Percentiles rank a stretch among this genome's conserved stretches.
phyloP scores from a whole-genome alignment of 305 asterid genomes.

The Fraxinus albicans region DNA sequence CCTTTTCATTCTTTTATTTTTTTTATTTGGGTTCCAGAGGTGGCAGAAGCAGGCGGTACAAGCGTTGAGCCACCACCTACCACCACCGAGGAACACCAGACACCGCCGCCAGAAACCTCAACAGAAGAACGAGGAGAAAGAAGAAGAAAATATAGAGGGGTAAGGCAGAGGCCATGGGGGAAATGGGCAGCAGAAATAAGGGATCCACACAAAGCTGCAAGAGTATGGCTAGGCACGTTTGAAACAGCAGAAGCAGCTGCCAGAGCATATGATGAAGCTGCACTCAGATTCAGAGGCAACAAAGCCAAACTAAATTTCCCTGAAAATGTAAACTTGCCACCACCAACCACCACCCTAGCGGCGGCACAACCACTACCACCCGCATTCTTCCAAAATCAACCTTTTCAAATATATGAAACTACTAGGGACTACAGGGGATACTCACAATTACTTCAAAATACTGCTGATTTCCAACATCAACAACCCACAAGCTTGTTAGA shows the following conservation, averaged over 20 bases:
- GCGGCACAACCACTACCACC: conserved; percentile 6
- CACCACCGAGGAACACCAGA: conserved; percentile 10
- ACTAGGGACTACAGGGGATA: conserved; percentile 58
- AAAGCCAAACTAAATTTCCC: conserved; percentile 95
- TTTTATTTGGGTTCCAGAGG: conserved; percentile 17
- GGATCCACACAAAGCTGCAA: conserved; percentile 90
- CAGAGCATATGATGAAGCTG: conserved; percentile 93
- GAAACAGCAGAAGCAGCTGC: conserved; percentile 97
- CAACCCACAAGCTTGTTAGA: conserved; percentile 34
- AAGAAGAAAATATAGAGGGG: conserved; percentile 78
- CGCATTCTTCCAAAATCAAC: conserved; percentile 28
- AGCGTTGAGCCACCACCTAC: conserved; percentile 24
- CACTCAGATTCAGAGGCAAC: conserved; percentile 79
- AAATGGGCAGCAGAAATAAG: conserved; percentile 98
- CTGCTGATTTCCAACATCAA: conserved; percentile 33
- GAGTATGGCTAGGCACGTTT: conserved; percentile 96
- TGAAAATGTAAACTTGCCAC: conserved; percentile 43
- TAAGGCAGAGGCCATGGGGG: conserved; percentile 96
- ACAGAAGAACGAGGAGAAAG: conserved; percentile 50
- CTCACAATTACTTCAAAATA: conserved; percentile 56
- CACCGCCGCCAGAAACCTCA: background rate
- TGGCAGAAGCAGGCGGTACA: conserved; percentile 27
- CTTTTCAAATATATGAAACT: conserved; percentile 12
- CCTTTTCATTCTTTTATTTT: background rate
- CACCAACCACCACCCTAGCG: background rate